These are phyloP conservation scores for Fragilaria crotonensis DNA, from an alignment of 108 stramenopile species.

Conservation along the genomic window DNA sequence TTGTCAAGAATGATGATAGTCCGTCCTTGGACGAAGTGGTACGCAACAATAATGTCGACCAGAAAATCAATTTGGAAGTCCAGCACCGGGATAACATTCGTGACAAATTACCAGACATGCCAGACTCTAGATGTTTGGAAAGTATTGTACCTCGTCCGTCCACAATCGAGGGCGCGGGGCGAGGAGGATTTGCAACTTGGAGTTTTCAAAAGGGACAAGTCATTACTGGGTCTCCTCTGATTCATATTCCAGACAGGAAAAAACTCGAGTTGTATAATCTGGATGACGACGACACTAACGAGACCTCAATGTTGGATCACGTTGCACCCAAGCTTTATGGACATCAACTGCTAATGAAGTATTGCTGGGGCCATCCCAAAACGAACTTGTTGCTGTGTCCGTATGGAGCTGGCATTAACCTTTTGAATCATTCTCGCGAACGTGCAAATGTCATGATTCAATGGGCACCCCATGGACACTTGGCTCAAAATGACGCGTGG, in stretches of 20 bases:
- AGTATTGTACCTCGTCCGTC: conserved; percentile 3
- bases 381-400: conserved; percentile 41
- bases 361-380: conserved; percentile 39
- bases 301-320: not conserved
- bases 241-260: conserved; percentile 28
- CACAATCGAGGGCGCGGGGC: conserved; percentile 36
- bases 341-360: conserved; percentile 40
- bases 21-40: no score
- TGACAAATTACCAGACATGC: no score
- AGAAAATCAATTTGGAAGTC: no score
- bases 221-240: conserved; percentile 27
- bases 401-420: conserved; percentile 34
- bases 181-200: conserved; percentile 45
- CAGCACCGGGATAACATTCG: no score
- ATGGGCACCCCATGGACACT: conserved; percentile 11
- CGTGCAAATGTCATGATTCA: conserved; percentile 14
- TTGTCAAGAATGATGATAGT: no score
- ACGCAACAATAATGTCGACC: no score
- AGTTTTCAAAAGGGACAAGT: conserved; percentile 15
- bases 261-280: conserved; percentile 2
- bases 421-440: conserved; percentile 5
- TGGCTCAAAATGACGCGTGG: conserved; percentile 22
- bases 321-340: not conserved
- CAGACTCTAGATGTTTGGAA: conserved; percentile 5
- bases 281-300: not conserved